Evolutionary conservation across 345 rosid species (phyloP).

Genomic region (Euphorbia tirucalli): DNA sequence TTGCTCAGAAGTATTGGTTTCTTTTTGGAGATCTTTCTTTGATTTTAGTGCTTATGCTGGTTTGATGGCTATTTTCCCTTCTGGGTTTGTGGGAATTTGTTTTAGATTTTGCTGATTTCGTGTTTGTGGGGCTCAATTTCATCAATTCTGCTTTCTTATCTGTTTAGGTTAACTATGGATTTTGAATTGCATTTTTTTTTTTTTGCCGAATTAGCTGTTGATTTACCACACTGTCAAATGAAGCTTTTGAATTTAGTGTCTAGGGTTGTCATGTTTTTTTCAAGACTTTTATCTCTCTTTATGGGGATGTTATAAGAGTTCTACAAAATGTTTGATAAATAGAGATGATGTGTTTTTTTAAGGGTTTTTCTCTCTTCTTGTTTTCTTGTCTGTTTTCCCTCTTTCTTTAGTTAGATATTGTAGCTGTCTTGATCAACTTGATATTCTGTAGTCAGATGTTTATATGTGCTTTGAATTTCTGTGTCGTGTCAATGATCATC

Average conservation of each 20-base stretch:
- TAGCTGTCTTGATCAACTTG: neutral
- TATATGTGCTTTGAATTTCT: neutral
- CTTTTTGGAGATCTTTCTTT: neutral
- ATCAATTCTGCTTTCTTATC: neutral
- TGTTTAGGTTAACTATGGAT: neutral
- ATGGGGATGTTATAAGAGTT: neutral
- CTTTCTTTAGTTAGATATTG: neutral
- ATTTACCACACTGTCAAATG: neutral
- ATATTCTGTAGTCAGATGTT: neutral
- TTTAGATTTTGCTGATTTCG: slow-evolving; percentile 1
- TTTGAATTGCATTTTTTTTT: neutral
- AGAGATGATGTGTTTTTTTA: neutral
- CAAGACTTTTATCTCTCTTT: neutral
- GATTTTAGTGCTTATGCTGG: neutral
- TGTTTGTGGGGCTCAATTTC: neutral
- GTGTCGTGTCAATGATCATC: neutral
- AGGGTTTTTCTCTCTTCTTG: neutral
- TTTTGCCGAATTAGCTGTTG: neutral
- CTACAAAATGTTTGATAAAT: neutral
- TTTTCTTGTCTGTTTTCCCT: neutral
- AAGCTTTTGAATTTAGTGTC: neutral
- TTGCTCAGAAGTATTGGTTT: neutral
- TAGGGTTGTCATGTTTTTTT: neutral
- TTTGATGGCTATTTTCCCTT: neutral
- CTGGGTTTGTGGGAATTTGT: neutral